Percentiles rank a stretch among this genome's conserved stretches.
These are phyloP conservation scores for Carallia brachiata DNA, from an alignment of 345 rosid genomes.

Conservation along the genomic window DNA sequence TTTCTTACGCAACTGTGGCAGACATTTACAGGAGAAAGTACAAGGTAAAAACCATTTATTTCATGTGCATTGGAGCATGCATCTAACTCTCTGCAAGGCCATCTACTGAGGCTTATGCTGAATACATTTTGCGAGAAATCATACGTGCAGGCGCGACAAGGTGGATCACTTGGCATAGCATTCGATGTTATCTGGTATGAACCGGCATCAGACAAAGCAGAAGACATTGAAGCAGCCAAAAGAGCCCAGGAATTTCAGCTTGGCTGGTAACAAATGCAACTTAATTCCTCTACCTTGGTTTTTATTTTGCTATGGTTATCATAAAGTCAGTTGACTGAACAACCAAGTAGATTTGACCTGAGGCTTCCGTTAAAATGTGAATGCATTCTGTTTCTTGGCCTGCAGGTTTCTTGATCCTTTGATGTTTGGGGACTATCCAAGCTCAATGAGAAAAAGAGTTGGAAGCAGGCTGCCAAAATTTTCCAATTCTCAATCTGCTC, in stretches of 20 bases:
- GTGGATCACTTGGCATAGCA: constrained; percentile 67
- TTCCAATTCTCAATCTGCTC: constrained; percentile 49
- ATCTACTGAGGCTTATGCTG: no score
- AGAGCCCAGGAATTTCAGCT: constrained; percentile 97
- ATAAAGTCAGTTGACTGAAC: neutral
- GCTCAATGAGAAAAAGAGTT: constrained; percentile 72
- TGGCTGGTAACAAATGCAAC: constrained; percentile 58
- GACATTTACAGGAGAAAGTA: constrained; percentile 70
- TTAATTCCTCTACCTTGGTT: neutral
- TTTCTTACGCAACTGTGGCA: constrained; percentile 59
- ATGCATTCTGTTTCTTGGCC: neutral
- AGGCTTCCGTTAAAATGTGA: neutral
- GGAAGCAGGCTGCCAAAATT: constrained; percentile 71
- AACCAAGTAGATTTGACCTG: no score
- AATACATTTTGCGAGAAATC: neutral
- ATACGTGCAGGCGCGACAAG: constrained; percentile 54
- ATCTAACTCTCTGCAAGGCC: no score
- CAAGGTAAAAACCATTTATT: constrained; percentile 39
- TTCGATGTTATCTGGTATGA: constrained; percentile 81
- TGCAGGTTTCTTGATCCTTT: constrained; percentile 85
- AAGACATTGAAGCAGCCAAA: constrained; percentile 73
- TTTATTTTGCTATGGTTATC: neutral
- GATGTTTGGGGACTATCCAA: constrained; percentile 81
- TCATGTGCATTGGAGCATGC: no score
- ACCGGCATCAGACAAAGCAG: constrained; percentile 53